Evolutionary conservation across 176 grass and related monocot genomes (phyloP), one percentile per base, ranked within the genome.

Genomic region (Avena sativa): DNA sequence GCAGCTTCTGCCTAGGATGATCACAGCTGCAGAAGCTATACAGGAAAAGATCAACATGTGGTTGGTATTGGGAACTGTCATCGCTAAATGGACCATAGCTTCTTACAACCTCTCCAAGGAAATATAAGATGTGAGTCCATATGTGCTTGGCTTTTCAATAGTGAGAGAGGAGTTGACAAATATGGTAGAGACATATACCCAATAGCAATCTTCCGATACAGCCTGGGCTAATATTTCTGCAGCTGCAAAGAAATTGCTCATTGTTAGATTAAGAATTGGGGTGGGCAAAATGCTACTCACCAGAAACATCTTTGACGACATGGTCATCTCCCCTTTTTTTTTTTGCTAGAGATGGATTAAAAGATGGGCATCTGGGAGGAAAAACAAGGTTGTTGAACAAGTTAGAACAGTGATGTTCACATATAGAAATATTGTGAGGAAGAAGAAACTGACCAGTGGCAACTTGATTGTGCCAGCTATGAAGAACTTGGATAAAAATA

Each of bases 1-100:
- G 43, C 51, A 88, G 20, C 13, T 83, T 56, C 26, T 61, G 4
- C 72, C 64, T 20, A 83, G 51, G 19, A 87, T 40, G 25, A 50
- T 16, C 14, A 88, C 3, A 64, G 15, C 58, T 71, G 74, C 40
- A 21, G 1, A 84, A 43, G 10, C 52, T 52, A 56, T 49, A 3
- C 62, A 59, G 26, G 5, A 25, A 8, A 79, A 64, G 56, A 11
- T 15, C 56, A 20, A 26, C 28, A 80, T 66, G 46, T 9, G 6
- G 40, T 0, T 0, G 49, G 50, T 76, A 34, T 23, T 34, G 15
- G 19, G 21, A 0, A 52, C 40, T 79, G 20, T 30, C 74, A 88
- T 84, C 53, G 73, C 73, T 75, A 76, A 76, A 53, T 53, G 47
- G 7, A 32, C 32, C 73, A 3, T 53, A 75, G 47, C 21, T 75